Conservation (phyloP, 768 basidiomycete species). For the Russula sp. region DNA sequence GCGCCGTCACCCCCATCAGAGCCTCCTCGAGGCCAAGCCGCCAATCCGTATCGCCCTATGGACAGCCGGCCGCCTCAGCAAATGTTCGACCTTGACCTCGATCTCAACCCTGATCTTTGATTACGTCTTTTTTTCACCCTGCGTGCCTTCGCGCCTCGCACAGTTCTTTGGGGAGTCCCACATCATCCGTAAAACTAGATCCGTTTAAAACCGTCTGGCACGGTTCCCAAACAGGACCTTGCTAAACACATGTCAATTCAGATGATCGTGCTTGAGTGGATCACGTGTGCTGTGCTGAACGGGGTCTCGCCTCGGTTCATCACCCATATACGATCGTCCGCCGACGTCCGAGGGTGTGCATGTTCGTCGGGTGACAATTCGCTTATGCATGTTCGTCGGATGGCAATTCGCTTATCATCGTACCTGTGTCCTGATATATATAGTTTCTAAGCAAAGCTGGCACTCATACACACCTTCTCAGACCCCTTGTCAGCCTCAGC, state of each 20-base stretch:
- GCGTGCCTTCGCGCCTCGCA: background rate
- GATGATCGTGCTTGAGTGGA: too few relatives aligned
- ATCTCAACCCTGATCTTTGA: conserved; percentile 77
- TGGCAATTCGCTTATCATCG: background rate
- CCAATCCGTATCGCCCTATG: conserved; percentile 69
- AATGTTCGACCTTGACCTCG: conserved; percentile 75
- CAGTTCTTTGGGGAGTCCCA: background rate
- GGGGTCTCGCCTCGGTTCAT: too few relatives aligned
- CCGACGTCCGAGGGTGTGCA: background rate
- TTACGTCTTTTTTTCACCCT: background rate
- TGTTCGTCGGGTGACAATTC: background rate
- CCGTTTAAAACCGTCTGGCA: too few relatives aligned
- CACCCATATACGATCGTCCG: background rate
- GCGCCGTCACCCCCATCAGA: conserved; percentile 61
- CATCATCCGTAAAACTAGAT: background rate
- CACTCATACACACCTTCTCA: background rate
- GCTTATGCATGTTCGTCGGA: background rate
- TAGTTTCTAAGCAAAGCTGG: background rate
- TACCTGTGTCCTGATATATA: background rate
- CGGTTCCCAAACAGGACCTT: too few relatives aligned
- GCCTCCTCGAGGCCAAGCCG: conserved; percentile 40
- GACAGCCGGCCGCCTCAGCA: conserved; percentile 52
- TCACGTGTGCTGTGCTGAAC: too few relatives aligned
- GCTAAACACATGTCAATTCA: too few relatives aligned
- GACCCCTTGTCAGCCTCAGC: background rate